phyloP scores from a whole-genome alignment of 306 rosid genomes.

The Prunus mume region DNA sequence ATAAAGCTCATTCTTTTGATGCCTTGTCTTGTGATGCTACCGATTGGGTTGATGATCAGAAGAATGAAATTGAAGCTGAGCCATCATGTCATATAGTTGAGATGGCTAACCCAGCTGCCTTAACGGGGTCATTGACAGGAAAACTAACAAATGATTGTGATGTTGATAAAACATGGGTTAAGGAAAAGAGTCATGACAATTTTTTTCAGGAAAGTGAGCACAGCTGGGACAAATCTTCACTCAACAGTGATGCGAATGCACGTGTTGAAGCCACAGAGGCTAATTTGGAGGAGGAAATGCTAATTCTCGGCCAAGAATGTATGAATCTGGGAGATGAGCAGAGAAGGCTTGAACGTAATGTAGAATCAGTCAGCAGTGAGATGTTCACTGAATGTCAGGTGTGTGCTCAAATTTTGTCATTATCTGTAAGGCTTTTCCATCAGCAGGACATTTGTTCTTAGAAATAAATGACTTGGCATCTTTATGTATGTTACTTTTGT shows the following conservation, averaged over 20 bases:
- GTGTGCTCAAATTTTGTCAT: constrained; percentile 21
- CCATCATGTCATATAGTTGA: constrained; percentile 33
- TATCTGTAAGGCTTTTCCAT: constrained; percentile 9
- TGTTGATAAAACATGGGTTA: constrained; percentile 32
- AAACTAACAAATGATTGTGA: constrained; percentile 23
- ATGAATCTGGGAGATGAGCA: constrained; percentile 64
- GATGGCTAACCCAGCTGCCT: constrained; percentile 25
- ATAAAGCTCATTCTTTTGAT: constrained; percentile 14
- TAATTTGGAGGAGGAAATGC: constrained; percentile 68
- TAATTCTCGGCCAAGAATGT: constrained; percentile 62
- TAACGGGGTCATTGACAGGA: constrained; percentile 28
- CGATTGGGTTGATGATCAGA: constrained; percentile 33
- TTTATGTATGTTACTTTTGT: constrained; percentile 25
- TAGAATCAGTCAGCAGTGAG: constrained; percentile 82
- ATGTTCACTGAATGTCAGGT: constrained; percentile 96
- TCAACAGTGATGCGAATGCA: constrained; percentile 27
- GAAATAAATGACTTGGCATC: constrained; percentile 12
- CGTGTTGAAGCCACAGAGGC: constrained; percentile 33
- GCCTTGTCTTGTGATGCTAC: constrained; percentile 11
- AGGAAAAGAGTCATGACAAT: constrained; percentile 24
- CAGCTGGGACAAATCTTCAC: constrained; percentile 30
- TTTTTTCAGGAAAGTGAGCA: constrained; percentile 25
- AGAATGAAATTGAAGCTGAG: constrained; percentile 29
- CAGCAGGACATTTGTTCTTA: constrained; percentile 9
- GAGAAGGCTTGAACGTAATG: constrained; percentile 84